Evolutionary conservation across 352 stramenopile genomes (phyloP).

Genomic region (Pythium utonaiense): DNA sequence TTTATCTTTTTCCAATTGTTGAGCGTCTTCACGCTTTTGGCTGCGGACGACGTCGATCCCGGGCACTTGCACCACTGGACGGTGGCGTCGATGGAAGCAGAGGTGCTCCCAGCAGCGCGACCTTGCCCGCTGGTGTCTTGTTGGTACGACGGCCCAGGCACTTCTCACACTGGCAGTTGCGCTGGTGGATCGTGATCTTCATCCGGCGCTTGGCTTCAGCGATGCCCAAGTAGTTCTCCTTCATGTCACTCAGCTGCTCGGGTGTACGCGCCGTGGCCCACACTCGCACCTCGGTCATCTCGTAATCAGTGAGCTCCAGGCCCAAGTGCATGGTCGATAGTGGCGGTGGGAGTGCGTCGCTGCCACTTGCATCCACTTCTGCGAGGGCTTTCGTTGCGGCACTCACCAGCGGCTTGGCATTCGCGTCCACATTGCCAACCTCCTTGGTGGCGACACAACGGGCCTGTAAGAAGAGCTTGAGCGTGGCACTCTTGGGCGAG

Average conservation of each 20-base stretch:
- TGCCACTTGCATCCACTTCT: not conserved
- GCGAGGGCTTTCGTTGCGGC: slow-evolving; percentile 10
- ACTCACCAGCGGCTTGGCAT: slow-evolving; percentile 16
- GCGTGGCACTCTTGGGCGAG: slow-evolving; percentile 37
- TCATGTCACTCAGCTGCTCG: slow-evolving; percentile 80
- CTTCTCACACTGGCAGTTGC: slow-evolving; percentile 80
- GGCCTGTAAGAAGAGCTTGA: slow-evolving; percentile 64
- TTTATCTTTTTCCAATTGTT: too few relatives aligned
- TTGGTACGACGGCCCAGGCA: slow-evolving; percentile 51
- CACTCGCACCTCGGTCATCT: slow-evolving; percentile 76
- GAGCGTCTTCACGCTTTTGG: slow-evolving; percentile 8
- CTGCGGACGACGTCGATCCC: slow-evolving; percentile 39
- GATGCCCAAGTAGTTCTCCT: slow-evolving; percentile 84
- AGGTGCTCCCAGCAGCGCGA: slow-evolving; percentile 9
- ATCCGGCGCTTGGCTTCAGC: slow-evolving; percentile 79
- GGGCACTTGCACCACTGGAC: slow-evolving; percentile 13
- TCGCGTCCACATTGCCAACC: slow-evolving; percentile 33
- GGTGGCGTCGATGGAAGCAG: slow-evolving; percentile 47
- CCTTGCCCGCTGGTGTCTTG: slow-evolving; percentile 20
- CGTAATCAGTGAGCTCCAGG: slow-evolving; percentile 42
- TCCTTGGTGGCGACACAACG: slow-evolving; percentile 50
- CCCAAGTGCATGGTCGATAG: slow-evolving; percentile 50
- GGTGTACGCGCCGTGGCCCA: slow-evolving; percentile 68
- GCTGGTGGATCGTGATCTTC: slow-evolving; percentile 83
- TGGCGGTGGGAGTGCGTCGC: slow-evolving; percentile 17